These are phyloP conservation scores for Metschnikowia shivogae DNA, from an alignment of 805 yeast genomes.

Conservation along the genomic window DNA sequence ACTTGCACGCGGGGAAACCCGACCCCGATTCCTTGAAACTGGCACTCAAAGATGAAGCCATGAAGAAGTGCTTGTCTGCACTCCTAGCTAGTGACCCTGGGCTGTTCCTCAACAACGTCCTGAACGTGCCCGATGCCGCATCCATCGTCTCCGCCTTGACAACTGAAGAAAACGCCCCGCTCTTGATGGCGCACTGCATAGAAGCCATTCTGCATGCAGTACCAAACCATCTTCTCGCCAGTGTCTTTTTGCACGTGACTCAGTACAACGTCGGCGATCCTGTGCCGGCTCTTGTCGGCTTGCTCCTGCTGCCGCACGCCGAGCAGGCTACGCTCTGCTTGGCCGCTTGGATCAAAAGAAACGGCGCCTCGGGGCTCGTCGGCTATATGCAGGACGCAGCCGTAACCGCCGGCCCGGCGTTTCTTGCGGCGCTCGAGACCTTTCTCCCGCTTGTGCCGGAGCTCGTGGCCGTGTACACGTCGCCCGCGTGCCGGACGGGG, in stretches of 20 bases:
- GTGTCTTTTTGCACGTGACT: conserved; percentile 5
- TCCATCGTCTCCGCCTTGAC: not conserved
- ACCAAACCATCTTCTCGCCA: not conserved
- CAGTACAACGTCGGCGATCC: not conserved
- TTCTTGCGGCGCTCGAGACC: conserved; percentile 10
- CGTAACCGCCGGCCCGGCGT: not conserved
- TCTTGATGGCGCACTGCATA: not conserved
- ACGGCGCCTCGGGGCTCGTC: not conserved
- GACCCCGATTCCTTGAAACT: not conserved
- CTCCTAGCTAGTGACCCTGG: not conserved
- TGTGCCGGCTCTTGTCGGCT: conserved; percentile 4
- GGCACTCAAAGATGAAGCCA: not conserved
- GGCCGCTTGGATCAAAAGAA: not conserved
- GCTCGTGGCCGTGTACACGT: conserved; percentile 12
- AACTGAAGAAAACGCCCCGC: not conserved
- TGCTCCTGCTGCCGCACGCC: not conserved
- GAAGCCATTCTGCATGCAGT: not conserved
- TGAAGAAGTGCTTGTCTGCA: not conserved
- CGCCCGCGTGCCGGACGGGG: conserved; percentile 8
- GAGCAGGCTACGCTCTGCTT: not conserved
- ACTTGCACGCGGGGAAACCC: not conserved
- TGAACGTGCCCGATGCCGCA: not conserved
- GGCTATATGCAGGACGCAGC: not conserved
- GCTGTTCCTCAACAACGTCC: not conserved
- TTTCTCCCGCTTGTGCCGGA: conserved; percentile 14